Conservation (phyloP, 495 filamentous ascomycete species). For the Daldinia decipiens region DNA sequence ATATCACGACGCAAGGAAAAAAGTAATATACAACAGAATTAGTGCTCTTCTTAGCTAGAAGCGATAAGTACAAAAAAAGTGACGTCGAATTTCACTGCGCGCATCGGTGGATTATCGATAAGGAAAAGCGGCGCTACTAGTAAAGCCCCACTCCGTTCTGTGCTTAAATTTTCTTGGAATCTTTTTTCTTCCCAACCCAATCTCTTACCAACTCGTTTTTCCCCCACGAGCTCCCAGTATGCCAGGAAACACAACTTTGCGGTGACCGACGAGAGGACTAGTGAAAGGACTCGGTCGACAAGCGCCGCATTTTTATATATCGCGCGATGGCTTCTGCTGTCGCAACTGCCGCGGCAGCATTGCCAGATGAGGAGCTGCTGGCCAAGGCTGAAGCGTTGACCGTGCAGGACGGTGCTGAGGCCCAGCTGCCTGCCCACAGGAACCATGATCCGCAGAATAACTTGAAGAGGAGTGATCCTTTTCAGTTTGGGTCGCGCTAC, state of each 20-base stretch:
- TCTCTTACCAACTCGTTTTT: slow-evolving; percentile 11
- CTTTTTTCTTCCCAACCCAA: slow-evolving; percentile 16
- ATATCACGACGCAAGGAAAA: neutral
- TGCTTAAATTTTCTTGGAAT: slow-evolving; percentile 25
- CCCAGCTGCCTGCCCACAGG: slow-evolving; percentile 55
- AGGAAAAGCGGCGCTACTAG: neutral
- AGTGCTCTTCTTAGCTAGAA: neutral
- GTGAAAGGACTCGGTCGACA: slow-evolving; percentile 6
- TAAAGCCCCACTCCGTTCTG: slow-evolving; percentile 11
- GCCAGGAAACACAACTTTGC: slow-evolving; percentile 20
- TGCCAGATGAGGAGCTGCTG: slow-evolving; percentile 41
- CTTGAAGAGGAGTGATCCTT: slow-evolving; percentile 87
- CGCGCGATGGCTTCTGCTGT: slow-evolving; percentile 29
- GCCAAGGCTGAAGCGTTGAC: slow-evolving; percentile 41
- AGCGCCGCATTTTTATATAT: slow-evolving; percentile 1
- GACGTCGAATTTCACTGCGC: slow-evolving; percentile 15
- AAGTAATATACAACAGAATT: neutral
- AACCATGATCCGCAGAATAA: slow-evolving; percentile 68
- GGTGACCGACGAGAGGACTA: slow-evolving; percentile 20
- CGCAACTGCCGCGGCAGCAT: slow-evolving; percentile 15
- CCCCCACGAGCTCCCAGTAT: slow-evolving; percentile 30
- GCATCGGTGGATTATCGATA: slow-evolving; percentile 23
- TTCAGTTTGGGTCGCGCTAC: slow-evolving; percentile 91
- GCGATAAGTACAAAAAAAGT: slow-evolving; percentile 8
- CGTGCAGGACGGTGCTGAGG: slow-evolving; percentile 35